Evolutionary conservation across 1,139 yeast species (phyloP).

Genomic region (Spathaspora sp.): DNA sequence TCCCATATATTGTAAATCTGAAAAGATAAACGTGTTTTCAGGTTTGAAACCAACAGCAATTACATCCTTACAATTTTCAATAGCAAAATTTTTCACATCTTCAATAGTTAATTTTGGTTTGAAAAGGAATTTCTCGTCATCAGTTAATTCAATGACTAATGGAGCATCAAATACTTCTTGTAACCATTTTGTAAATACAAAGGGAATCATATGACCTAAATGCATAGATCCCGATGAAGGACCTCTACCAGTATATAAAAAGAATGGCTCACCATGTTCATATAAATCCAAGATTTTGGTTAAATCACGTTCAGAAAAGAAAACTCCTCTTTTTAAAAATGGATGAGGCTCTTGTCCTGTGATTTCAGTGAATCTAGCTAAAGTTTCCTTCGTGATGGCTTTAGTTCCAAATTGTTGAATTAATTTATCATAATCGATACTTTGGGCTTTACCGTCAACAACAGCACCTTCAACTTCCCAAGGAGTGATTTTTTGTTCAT

Average conservation of each 20-base stretch:
- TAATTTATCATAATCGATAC: constrained; percentile 86
- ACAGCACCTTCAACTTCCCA: constrained; percentile 99
- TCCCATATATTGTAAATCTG: constrained; percentile 90
- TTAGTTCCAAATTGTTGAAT: constrained; percentile 87
- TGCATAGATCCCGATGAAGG: constrained; percentile 96
- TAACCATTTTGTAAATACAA: constrained; percentile 93
- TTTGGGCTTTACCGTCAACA: constrained; percentile 86
- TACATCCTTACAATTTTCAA: constrained; percentile 87
- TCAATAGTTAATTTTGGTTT: constrained; percentile 86
- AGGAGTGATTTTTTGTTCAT: constrained; percentile 83
- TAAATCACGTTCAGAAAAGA: constrained; percentile 92
- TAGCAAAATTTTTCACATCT: constrained; percentile 79
- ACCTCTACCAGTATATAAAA: constrained; percentile 96
- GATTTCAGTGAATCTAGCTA: constrained; percentile 70
- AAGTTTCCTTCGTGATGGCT: constrained; percentile 65
- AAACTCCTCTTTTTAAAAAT: constrained; percentile 84
- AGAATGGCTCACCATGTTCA: constrained; percentile 94
- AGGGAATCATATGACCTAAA: constrained; percentile 96
- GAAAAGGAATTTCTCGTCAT: constrained; percentile 95
- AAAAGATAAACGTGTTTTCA: constrained; percentile 90
- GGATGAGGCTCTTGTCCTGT: constrained; percentile 96
- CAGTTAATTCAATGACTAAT: constrained; percentile 92
- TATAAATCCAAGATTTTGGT: constrained; percentile 76
- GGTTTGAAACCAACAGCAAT: constrained; percentile 94
- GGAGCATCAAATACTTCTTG: constrained; percentile 98